Evolutionary conservation across 1,139 yeast genomes (phyloP), one percentile per base, ranked within the genome.

Genomic region (Yamadazyma oceani): DNA sequence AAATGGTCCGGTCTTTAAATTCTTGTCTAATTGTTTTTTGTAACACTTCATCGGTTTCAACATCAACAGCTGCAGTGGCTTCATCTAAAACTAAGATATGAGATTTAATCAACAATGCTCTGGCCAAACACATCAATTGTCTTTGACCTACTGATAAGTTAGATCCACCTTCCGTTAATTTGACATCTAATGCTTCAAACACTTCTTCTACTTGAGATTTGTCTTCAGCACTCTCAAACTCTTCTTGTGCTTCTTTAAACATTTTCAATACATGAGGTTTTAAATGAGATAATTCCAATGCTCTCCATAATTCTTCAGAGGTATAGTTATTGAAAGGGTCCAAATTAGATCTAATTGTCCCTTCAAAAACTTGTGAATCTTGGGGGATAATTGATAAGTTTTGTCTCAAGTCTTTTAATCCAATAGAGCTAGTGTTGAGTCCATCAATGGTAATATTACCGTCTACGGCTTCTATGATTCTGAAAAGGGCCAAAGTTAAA

Each of bases 21-120:
- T 88, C 95, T 3, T 73, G 65, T 59, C 97, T 77, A 40, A 90
- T 90, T 0, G 97, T 90, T 52, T 83, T 81, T 64, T 90, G 97
- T 37, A 90, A 73, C 32, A 89, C 75, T 50, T 82, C 69, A 60
- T 92, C 98, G 1, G 98, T 92, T 55, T 89, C 95, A 23, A 89
- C 96, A 62, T 92, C 98, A 36, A 92, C 96, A 2, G 96, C 96
- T 2, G 97, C 97, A 3, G 97, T 90, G 11, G 97, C 97, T 64
- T 92, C 98, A 60, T 92, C 98, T 50, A 90, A 69, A 7, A 89
- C 87, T 45, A 89, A 70, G 34, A 90, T 78, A 48, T 81, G 81
- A 4, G 95, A 81, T 17, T 87, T 85, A 37, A 86, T 83, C 50
- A 88, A 71, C 47, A 90, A 66, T 0, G 96, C 96, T 53, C 97